Base-by-base conservation (phyloP, 2,329 filamentous ascomycete genomes). In the Nothomitra cinnamomea region DNA sequence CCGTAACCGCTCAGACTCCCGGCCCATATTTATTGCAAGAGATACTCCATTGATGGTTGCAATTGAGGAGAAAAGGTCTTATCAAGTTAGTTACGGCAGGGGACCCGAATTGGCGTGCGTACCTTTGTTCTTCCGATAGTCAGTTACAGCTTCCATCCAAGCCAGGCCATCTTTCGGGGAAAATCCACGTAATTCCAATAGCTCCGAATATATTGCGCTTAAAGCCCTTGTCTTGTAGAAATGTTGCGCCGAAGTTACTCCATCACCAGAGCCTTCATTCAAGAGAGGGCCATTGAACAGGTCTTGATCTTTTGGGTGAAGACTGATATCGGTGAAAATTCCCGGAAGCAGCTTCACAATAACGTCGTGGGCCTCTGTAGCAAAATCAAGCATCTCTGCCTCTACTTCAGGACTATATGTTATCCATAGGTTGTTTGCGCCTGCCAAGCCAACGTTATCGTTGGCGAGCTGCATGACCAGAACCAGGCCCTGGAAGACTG, bases 371-470 rank as follows among this genome's bases (percentile, higher is more conserved):
- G 38, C 45, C 6, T 35, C 21, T 13, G 70, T 69, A 22, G 80
- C 67, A 54, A 77, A 70, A 2, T 75, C 69, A 53, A 74, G 65
- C 5, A 75, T 73, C 43, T 77, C 75, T 8, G 71, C 66, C 50
- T 77, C 74, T 12, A 72, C 66, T 43, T 76, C 74, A 8, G 69
- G 57, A 38, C 67, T 67, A 50, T 71, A 68, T 12, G 68, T 59
- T 3, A 69, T 67, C 67, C 76, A 76, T 2, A 82, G 68, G 6
- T 70, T 67, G 57, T 79, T 79, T 7, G 72, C 72, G 3, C 71
- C 72, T 15, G 72, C 68, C 51, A 82, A 69, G 48, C 73, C 76
- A 17, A 80, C 60, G 55, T 81, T 79, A 56, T 83, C 79, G 53
- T 78, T 74, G 15, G 77, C 72, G 21, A 83, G 63, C 57, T 79